phyloP scores from a whole-genome alignment of 305 asterid species.

The Plantago rigida region DNA sequence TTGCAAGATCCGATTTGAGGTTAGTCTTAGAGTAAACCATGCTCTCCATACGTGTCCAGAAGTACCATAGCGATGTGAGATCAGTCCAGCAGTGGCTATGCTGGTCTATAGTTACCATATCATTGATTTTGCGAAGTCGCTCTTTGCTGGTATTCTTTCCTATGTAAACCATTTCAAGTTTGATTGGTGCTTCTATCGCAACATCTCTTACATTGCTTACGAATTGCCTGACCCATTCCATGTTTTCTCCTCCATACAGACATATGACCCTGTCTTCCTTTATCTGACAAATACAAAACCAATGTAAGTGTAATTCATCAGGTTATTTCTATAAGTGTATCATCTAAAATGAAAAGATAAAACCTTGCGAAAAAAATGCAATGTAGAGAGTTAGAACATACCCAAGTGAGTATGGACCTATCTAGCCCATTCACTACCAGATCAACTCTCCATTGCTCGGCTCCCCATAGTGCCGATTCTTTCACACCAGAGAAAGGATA shows the following conservation, averaged over 20 bases:
- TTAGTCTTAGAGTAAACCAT: constrained; percentile 67
- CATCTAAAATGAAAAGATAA: too few species aligned
- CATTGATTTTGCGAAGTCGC: constrained; percentile 33
- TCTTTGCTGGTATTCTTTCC: constrained; percentile 48
- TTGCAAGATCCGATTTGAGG: constrained; percentile 31
- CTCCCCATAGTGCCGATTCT: constrained; percentile 55
- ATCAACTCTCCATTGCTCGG: constrained; percentile 55
- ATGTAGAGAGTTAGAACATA: constrained; percentile 20
- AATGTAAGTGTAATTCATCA: neutral
- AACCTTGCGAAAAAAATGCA: neutral
- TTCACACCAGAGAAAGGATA: constrained; percentile 53
- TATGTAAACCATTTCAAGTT: constrained; percentile 59
- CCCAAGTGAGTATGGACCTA: constrained; percentile 47
- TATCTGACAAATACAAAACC: constrained; percentile 32
- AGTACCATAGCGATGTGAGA: constrained; percentile 48
- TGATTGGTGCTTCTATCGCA: constrained; percentile 32
- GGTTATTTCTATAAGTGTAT: neutral
- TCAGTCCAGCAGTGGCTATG: constrained; percentile 47
- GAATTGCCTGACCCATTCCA: constrained; percentile 56
- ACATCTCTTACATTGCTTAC: constrained; percentile 28
- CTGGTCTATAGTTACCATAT: constrained; percentile 25
- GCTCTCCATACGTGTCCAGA: constrained; percentile 77
- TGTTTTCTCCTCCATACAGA: constrained; percentile 71
- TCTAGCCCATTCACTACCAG: constrained; percentile 59
- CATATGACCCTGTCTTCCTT: constrained; percentile 42